Base-by-base conservation (phyloP, 352 stramenopile genomes). In the Phytophthora colocasiae region DNA sequence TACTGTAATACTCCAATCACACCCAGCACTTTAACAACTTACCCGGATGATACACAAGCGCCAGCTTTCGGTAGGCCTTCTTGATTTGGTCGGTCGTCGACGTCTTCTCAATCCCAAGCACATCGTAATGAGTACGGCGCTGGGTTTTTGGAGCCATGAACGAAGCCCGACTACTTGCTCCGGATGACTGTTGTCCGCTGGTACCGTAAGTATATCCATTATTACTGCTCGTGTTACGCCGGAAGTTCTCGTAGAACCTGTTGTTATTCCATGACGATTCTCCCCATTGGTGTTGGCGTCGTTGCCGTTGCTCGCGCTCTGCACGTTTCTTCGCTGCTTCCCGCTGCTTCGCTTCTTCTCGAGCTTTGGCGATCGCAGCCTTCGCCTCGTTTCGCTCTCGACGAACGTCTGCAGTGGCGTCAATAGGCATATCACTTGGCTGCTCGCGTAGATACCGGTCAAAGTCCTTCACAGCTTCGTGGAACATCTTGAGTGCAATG, bases 21-120 rank as follows among this genome's bases (percentile, higher is more conserved):
- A 38, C 7, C 12, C 52, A 31, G 9, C 5, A 57, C 19, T 40
- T 40, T 17, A 9, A 40, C 19, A 62, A 15, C 59, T 15, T 77
- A 93, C 84, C 90, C 71, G 91, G 91, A 58, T 97, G 91, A 77
- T 95, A 91, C 52, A 81, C 57, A 27, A 97, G 77, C 26, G 91
- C 91, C 27, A 97, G 63, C 58, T 96, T 95, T 10, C 90, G 87
- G 68, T 97, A 97, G 47, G 90, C 87, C 62, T 95, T 97, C 64
- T 95, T 95, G 63, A 97, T 93, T 38, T 95, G 75, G 12, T 84
- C 79, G 29, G 61, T 51, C 8, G 83, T 91, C 19, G 87, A 80
- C 34, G 63, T 52, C 36, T 81, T 85, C 8, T 75, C 40, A 11
- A 95, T 78, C 15, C 83, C 82, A 14, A 97, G 78, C 4, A 95